Evolutionary conservation across 495 filamentous ascomycete species (phyloP).

Genomic region (Haplographium delicatum): DNA sequence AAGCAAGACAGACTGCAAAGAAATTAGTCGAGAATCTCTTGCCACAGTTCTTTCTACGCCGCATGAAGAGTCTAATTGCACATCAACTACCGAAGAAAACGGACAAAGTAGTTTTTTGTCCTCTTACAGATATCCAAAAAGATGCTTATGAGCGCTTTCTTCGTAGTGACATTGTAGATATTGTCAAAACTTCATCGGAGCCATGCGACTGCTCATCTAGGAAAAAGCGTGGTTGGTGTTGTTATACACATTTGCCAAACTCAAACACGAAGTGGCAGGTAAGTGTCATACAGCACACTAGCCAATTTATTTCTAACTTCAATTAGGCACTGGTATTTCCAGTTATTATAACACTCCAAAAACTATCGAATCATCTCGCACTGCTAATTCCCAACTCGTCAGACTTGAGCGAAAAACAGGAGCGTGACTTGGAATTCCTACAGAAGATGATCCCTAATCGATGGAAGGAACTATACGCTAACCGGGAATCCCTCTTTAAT

Average conservation of each 20-base stretch:
- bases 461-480: constrained; percentile 72
- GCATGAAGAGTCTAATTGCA: constrained; percentile 90
- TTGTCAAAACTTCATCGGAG: constrained; percentile 62
- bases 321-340: constrained; percentile 68
- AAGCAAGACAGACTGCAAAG: constrained; percentile 75
- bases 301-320: neutral
- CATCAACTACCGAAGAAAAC: constrained; percentile 95
- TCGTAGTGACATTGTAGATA: constrained; percentile 61
- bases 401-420: constrained; percentile 71
- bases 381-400: constrained; percentile 71
- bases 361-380: constrained; percentile 87
- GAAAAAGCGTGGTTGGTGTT: constrained; percentile 80
- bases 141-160: constrained; percentile 83
- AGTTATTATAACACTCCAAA: constrained; percentile 73
- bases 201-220: constrained; percentile 64
- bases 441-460: constrained; percentile 67
- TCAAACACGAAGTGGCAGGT: constrained; percentile 60
- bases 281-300: neutral
- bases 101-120: constrained; percentile 90
- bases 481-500: constrained; percentile 72
- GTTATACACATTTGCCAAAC: constrained; percentile 51
- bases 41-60: constrained; percentile 84
- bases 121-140: constrained; percentile 70
- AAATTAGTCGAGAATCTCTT: constrained; percentile 84
- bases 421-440: constrained; percentile 71